Percentiles rank a stretch among this genome's conserved stretches.
These are phyloP conservation scores for Penicillium psychrosexuale DNA, from an alignment of 2,329 filamentous ascomycete genomes.

Conservation along the genomic window DNA sequence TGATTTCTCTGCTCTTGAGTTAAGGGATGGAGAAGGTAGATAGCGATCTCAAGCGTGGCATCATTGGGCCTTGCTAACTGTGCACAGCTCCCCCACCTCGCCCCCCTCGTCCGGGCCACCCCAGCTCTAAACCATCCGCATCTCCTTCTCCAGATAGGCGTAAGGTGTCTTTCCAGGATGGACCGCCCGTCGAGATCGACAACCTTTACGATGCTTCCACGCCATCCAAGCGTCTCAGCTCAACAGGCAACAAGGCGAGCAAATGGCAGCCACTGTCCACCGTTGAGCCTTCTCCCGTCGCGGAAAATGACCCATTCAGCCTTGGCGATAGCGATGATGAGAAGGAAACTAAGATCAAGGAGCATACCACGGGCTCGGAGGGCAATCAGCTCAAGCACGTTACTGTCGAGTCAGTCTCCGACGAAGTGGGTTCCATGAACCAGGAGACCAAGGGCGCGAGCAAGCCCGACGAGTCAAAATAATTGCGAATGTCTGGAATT, in stretches of 20 bases:
- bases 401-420: constrained; percentile 50
- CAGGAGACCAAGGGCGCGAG: constrained; percentile 14
- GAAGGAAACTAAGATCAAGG: constrained; percentile 69
- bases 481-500: constrained; percentile 10
- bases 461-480: constrained; percentile 30
- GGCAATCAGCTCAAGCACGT: constrained; percentile 64
- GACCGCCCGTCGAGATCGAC: constrained; percentile 75
- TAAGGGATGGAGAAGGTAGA: constrained; percentile 60
- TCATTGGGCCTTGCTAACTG: constrained; percentile 1
- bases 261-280: constrained; percentile 96
- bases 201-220: constrained; percentile 65
- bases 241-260: constrained; percentile 65
- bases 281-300: constrained; percentile 78
- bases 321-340: constrained; percentile 95
- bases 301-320: constrained; percentile 93
- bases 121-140: constrained; percentile 73
- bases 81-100: constrained; percentile 53
- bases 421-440: constrained; percentile 36
- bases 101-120: constrained; percentile 64
- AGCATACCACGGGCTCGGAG: constrained; percentile 50
- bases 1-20: constrained; percentile 70
- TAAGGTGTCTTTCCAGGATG: constrained; percentile 58
- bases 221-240: constrained; percentile 53
- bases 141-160: constrained; percentile 53
- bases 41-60: neutral